phyloP scores from a whole-genome alignment of 257 asterid species.

The Solanum chilense region DNA sequence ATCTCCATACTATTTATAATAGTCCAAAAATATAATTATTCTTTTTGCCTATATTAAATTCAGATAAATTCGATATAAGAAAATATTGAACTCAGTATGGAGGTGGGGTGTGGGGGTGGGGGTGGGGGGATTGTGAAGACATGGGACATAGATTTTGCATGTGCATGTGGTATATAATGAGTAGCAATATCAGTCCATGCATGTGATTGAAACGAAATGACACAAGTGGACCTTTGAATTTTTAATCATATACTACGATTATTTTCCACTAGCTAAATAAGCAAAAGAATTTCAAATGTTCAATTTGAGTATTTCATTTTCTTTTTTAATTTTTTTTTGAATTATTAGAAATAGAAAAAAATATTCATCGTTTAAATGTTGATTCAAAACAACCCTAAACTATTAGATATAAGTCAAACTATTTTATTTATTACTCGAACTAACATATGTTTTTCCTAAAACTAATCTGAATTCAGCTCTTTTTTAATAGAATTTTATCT shows the following conservation, averaged over 20 bases:
- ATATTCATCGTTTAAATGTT: too few relatives aligned
- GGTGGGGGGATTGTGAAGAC: neutral
- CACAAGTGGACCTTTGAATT: neutral
- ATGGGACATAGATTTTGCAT: slow-evolving; percentile 7
- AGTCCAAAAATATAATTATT: too few relatives aligned
- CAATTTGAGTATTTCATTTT: neutral
- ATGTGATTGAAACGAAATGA: slow-evolving; percentile 11
- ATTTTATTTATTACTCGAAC: too few relatives aligned
- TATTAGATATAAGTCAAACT: neutral
- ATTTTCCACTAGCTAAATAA: neutral
- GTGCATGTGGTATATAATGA: slow-evolving; percentile 27
- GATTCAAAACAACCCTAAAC: neutral
- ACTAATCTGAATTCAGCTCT: too few relatives aligned
- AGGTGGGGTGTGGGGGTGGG: neutral
- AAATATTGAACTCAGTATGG: neutral
- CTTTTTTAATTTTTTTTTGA: neutral
- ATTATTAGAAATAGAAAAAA: too few relatives aligned
- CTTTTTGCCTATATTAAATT: neutral
- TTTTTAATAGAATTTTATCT: too few relatives aligned
- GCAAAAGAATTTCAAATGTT: neutral
- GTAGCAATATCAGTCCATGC: slow-evolving; percentile 39
- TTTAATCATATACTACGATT: neutral
- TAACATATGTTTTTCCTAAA: too few relatives aligned
- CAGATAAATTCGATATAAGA: neutral
- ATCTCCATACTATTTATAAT: too few relatives aligned